These are phyloP conservation scores for Penicillium samsonianum DNA, from an alignment of 495 filamentous ascomycete genomes.

Conservation along the genomic window DNA sequence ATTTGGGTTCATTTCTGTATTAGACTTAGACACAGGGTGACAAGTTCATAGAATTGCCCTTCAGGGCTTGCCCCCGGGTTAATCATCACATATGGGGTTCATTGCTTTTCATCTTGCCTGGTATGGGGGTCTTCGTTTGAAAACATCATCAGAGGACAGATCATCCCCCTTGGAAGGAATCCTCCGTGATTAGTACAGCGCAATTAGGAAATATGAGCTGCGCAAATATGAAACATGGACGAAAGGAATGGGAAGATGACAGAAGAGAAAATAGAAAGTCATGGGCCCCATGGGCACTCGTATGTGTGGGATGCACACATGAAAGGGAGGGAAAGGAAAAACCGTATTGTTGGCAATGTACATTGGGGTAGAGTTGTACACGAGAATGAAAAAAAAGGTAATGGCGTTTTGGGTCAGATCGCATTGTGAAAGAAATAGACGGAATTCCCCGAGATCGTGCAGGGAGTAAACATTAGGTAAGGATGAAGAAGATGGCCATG, in stretches of 20 bases:
- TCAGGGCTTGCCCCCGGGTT: slow-evolving; percentile 10
- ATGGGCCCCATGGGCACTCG: slow-evolving; percentile 14
- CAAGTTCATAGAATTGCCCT: slow-evolving; percentile 12
- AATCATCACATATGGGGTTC: slow-evolving; percentile 28
- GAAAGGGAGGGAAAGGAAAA: slow-evolving; percentile 8
- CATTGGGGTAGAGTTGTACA: slow-evolving; percentile 31
- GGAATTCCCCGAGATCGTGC: not conserved
- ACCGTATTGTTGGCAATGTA: slow-evolving; percentile 22
- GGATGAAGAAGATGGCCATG: slow-evolving; percentile 17
- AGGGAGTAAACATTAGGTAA: slow-evolving; percentile 10
- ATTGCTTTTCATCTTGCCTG: slow-evolving; percentile 21
- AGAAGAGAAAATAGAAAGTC: slow-evolving; percentile 23
- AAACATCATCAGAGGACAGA: slow-evolving; percentile 24
- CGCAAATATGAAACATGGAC: slow-evolving; percentile 33
- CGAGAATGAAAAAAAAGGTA: slow-evolving; percentile 1
- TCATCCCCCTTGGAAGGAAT: slow-evolving; percentile 10
- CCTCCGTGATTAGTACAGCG: slow-evolving; percentile 30
- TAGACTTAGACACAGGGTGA: slow-evolving; percentile 9
- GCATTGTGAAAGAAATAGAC: not conserved
- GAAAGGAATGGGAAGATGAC: slow-evolving; percentile 21
- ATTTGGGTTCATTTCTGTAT: slow-evolving; percentile 2
- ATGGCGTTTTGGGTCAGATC: slow-evolving; percentile 9
- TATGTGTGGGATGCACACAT: slow-evolving; percentile 17
- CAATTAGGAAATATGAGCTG: slow-evolving; percentile 31
- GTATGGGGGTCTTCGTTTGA: slow-evolving; percentile 18